phyloP scores from a whole-genome alignment of 192 early-diverging fungal species.

The Coemansia nantahalensis region DNA sequence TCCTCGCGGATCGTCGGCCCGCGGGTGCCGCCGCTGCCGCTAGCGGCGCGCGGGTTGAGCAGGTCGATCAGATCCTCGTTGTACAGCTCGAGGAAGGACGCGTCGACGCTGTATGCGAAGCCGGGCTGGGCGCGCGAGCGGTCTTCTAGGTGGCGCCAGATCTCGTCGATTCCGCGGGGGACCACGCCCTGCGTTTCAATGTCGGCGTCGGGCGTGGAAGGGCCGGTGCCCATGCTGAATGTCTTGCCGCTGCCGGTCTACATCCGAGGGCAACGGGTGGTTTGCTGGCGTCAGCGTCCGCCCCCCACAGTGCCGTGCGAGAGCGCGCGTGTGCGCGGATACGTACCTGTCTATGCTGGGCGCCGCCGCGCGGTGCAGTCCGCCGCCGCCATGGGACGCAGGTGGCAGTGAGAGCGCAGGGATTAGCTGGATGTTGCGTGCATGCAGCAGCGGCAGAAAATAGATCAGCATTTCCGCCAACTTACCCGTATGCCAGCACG shows the following conservation, averaged over 20 bases:
- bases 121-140: slow-evolving; percentile 9
- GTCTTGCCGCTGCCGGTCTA: slow-evolving; percentile 83
- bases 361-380: no score
- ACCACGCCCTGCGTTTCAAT: slow-evolving; percentile 44
- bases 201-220: slow-evolving; percentile 9
- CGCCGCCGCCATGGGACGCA: no score
- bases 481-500: slow-evolving; percentile 88
- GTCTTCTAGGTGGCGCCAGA: slow-evolving; percentile 29
- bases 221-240: slow-evolving; percentile 89
- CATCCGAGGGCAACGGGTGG: no score
- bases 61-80: slow-evolving; percentile 96
- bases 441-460: no score
- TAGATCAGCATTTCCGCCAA: neutral
- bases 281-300: no score
- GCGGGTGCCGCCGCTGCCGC: slow-evolving; percentile 23
- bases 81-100: slow-evolving; percentile 94
- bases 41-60: slow-evolving; percentile 55
- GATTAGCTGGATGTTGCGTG: no score
- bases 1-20: slow-evolving; percentile 79
- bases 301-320: no score
- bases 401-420: no score
- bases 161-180: slow-evolving; percentile 39
- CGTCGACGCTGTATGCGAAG: slow-evolving; percentile 48
- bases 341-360: slow-evolving; percentile 11
- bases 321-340: neutral